Base-by-base conservation (phyloP, 2,329 filamentous ascomycete genomes). In the Pyrenochaeta sp. region DNA sequence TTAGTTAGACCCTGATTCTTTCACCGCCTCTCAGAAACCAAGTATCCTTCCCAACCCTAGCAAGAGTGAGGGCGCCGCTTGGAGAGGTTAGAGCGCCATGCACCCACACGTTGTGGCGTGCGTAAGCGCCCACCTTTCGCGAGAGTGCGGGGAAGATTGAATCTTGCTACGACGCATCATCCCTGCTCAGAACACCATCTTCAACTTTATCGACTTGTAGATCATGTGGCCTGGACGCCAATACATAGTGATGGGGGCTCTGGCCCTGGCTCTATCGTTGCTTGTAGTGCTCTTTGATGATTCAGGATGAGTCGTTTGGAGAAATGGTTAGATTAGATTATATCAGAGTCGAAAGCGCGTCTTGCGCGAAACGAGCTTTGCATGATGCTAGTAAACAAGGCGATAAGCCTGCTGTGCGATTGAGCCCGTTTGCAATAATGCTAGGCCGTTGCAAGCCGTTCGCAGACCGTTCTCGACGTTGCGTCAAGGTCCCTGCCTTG, bases 71-170 rank as follows among this genome's bases (percentile, higher is more conserved):
- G 36, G 40, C 22, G 40, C 40, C 40, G 5, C 13, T 22, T 36
- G 32, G 32, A 15, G 27, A 30, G 45, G 45, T 27, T 47, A 47
- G 45, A 40, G 36, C 39, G 47, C 47, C 27, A 39, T 28, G 24
- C 25, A 50, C 52, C 46, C 48, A 45, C 58, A 58, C 58, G 58
- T 61, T 61, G 47, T 58, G 55, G 58, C 51, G 58, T 52, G 50
- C 49, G 43, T 42, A 58, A 58, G 52, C 57, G 57, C 57, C 56
- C 27, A 51, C 36, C 36, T 39, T 58, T 49, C 44, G 54, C 34
- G 39, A 40, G 42, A 51, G 44, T 57, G 54, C 54, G 54, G 54
- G 54, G 54, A 50, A 44, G 49, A 22, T 9, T 24, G 19, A 51
- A 40, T 32, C 30, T 8, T 15, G 6, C 32, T 10, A 47, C 43